A percentile compares a stretch with the other conserved stretches of the same genome.
Conservation (phyloP, 2,329 filamentous ascomycete species). For the Xylariaceae sp. region DNA sequence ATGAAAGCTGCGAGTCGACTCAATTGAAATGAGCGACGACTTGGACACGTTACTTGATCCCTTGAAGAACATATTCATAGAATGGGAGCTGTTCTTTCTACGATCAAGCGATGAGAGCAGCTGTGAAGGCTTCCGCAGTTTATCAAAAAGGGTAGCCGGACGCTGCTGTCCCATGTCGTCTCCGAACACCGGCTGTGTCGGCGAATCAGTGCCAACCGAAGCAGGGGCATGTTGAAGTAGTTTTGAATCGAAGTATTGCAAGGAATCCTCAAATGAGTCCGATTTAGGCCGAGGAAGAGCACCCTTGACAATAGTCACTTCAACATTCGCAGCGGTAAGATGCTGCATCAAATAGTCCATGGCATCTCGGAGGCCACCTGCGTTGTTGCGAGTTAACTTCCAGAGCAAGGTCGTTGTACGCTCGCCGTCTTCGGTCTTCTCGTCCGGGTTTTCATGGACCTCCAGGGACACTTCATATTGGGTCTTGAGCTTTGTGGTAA, state of each 20-base stretch:
- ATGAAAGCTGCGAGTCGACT: conserved; percentile 85
- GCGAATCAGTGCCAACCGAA: conserved; percentile 78
- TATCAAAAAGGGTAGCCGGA: conserved; percentile 79
- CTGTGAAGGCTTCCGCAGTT: conserved; percentile 90
- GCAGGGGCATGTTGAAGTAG: conserved; percentile 88
- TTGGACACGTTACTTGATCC: conserved; percentile 88
- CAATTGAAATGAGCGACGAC: conserved; percentile 91
- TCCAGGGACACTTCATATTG: conserved; percentile 91
- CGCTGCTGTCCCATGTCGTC: conserved; percentile 78
- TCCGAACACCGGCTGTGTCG: conserved; percentile 79
- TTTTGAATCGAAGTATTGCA: conserved; percentile 97
- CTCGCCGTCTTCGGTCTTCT: conserved; percentile 55
- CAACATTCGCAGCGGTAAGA: conserved; percentile 84
- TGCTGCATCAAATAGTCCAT: conserved; percentile 90
- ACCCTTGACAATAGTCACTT: conserved; percentile 82
- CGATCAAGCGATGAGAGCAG: conserved; percentile 80
- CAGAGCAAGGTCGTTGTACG: conserved; percentile 65
- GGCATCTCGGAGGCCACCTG: conserved; percentile 89
- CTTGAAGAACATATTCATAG: conserved; percentile 87
- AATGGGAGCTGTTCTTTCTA: conserved; percentile 89
- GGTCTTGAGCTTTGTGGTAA: conserved; percentile 78
- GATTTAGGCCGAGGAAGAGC: conserved; percentile 98
- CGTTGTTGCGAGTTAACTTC: conserved; percentile 94
- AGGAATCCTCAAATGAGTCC: conserved; percentile 94
- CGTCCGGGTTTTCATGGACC: conserved; percentile 63